Conservation (phyloP, 192 early-diverging fungal species). For the Podila clonocystis region DNA sequence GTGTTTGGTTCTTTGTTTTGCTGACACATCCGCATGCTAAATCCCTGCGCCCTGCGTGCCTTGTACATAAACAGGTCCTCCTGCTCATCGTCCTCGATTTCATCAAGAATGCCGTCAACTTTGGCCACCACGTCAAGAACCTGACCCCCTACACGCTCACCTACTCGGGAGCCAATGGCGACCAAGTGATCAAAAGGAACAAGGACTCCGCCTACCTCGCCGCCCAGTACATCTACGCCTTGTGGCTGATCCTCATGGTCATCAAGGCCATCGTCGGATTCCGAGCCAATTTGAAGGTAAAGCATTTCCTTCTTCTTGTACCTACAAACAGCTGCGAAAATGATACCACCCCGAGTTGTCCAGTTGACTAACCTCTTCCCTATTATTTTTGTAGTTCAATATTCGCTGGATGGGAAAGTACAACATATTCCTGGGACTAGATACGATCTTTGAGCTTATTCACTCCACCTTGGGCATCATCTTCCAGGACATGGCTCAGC, state of each 20-base stretch:
- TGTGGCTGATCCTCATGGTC: constrained; percentile 37
- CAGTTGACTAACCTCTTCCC: background rate
- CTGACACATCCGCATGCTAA: too few relatives aligned
- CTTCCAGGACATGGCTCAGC: constrained; percentile 21
- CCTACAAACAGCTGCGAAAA: background rate
- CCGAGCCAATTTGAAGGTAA: constrained; percentile 39
- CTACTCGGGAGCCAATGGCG: constrained; percentile 1
- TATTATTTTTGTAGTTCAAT: constrained; percentile 22
- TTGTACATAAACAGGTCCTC: constrained; percentile 11
- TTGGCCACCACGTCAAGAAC: constrained; percentile 23
- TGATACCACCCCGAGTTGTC: background rate
- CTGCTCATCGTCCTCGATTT: constrained; percentile 37
- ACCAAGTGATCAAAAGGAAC: background rate
- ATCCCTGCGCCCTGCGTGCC: background rate
- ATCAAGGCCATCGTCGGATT: constrained; percentile 37
- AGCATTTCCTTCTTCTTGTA: too few relatives aligned
- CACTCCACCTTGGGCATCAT: constrained; percentile 28
- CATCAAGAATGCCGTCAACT: constrained; percentile 29
- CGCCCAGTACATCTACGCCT: constrained; percentile 39
- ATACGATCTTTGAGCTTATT: constrained; percentile 36
- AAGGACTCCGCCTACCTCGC: constrained; percentile 35
- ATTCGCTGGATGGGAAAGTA: constrained; percentile 43
- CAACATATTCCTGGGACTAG: constrained; percentile 33
- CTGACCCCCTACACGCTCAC: background rate
- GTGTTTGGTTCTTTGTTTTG: too few relatives aligned